phyloP scores from a whole-genome alignment of 2,329 filamentous ascomycete genomes.

The Daldinia sp. region DNA sequence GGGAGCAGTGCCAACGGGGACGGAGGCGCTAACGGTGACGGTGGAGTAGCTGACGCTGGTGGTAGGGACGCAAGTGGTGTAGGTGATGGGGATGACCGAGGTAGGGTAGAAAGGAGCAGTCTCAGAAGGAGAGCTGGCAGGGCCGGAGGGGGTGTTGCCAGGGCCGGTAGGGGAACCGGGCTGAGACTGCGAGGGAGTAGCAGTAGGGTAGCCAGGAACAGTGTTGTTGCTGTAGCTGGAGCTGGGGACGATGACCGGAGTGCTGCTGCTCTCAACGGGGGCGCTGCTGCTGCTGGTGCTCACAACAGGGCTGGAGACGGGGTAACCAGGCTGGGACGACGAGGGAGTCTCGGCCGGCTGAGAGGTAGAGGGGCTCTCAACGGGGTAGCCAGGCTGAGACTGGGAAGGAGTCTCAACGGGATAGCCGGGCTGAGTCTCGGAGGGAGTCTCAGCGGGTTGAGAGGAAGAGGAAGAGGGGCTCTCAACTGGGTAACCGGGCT shows the following conservation, averaged over 20 bases:
- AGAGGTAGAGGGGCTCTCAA: constrained; percentile 15
- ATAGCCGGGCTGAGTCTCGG: not conserved
- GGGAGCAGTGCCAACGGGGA: constrained; percentile 45
- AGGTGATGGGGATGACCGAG: constrained; percentile 50
- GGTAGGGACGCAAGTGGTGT: constrained; percentile 59
- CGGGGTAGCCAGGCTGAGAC: constrained; percentile 20
- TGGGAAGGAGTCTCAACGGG: constrained; percentile 25
- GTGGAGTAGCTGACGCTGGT: constrained; percentile 49
- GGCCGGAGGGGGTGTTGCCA: constrained; percentile 40
- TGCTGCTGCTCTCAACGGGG: not conserved
- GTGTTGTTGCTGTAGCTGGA: constrained; percentile 22
- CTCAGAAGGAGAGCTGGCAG: constrained; percentile 36
- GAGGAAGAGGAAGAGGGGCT: not conserved
- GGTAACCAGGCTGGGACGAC: constrained; percentile 14
- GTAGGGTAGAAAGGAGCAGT: constrained; percentile 55
- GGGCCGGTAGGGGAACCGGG: constrained; percentile 50
- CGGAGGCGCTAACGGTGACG: constrained; percentile 36
- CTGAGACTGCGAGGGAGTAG: constrained; percentile 39
- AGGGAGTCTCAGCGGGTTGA: constrained; percentile 9
- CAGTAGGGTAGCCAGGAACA: constrained; percentile 25
- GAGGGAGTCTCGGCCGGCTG: constrained; percentile 24
- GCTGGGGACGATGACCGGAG: not conserved
- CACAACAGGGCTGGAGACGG: constrained; percentile 23
- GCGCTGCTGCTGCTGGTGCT: constrained; percentile 3
- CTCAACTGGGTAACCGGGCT: constrained; percentile 3